A percentile compares a stretch with the other conserved stretches of the same genome.
Conservation (phyloP, 176 grass and related monocot species). For the Lolium multiflorum region DNA sequence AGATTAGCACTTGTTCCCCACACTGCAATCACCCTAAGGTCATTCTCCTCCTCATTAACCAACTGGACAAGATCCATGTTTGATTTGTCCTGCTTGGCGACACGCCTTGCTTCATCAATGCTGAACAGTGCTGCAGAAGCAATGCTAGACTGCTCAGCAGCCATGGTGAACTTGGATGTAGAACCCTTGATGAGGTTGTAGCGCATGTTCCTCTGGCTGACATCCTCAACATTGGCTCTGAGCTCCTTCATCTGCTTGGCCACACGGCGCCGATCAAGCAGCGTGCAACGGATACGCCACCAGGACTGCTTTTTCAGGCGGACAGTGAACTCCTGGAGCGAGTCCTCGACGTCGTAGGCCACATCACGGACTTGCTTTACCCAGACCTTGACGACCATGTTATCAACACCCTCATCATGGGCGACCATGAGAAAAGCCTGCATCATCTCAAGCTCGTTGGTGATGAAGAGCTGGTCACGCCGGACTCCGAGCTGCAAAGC, state of each 20-base stretch:
- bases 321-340: background rate
- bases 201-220: constrained; percentile 30
- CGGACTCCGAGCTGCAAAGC: constrained; percentile 32
- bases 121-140: background rate
- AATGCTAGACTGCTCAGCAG: background rate
- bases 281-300: background rate
- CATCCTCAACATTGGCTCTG: constrained; percentile 25
- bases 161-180: background rate
- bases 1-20: too few relatives aligned
- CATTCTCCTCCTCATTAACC: too few relatives aligned
- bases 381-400: constrained; percentile 20
- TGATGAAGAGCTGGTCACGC: constrained; percentile 32
- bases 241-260: constrained; percentile 20
- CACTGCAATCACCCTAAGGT: too few relatives aligned
- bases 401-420: background rate
- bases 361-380: constrained; percentile 17
- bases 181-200: background rate
- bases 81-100: background rate
- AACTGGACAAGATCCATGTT: background rate
- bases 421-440: background rate
- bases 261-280: background rate
- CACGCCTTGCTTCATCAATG: background rate
- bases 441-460: constrained; percentile 49
- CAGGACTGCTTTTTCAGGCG: background rate
- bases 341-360: constrained; percentile 42